Conservation (phyloP, 371 early-diverging fungal genomes). For the Syncephalastrum contaminatum region DNA sequence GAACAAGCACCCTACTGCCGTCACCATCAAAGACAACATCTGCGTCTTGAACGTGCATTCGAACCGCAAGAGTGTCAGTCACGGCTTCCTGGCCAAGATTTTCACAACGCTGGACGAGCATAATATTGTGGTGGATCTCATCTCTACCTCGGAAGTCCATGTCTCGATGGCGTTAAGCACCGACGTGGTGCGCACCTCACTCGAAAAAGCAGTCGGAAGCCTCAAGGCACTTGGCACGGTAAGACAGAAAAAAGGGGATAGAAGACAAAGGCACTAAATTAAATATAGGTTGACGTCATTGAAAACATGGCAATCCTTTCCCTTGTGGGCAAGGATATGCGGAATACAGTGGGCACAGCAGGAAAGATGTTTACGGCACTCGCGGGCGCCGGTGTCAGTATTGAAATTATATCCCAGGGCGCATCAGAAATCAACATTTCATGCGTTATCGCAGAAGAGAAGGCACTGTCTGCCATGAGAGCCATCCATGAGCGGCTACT, state of each 20-base stretch:
- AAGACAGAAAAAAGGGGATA: slow-evolving; percentile 3
- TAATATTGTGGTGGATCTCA: slow-evolving; percentile 92
- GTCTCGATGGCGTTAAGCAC: slow-evolving; percentile 92
- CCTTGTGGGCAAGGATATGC: slow-evolving; percentile 94
- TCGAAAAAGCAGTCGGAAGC: slow-evolving; percentile 67
- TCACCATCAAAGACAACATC: slow-evolving; percentile 95
- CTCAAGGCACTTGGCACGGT: slow-evolving; percentile 66
- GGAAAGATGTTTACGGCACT: slow-evolving; percentile 92
- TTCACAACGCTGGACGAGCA: slow-evolving; percentile 85
- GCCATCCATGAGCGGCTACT: slow-evolving; percentile 84
- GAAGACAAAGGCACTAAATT: neutral
- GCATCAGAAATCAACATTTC: slow-evolving; percentile 97
- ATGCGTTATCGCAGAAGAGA: slow-evolving; percentile 83
- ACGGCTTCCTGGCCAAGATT: slow-evolving; percentile 94
- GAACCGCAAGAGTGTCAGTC: slow-evolving; percentile 89
- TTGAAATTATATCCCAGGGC: slow-evolving; percentile 98
- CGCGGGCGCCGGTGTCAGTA: slow-evolving; percentile 87
- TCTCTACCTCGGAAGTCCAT: slow-evolving; percentile 94
- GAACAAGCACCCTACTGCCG: slow-evolving; percentile 87
- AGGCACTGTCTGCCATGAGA: slow-evolving; percentile 75
- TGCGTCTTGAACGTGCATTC: slow-evolving; percentile 93
- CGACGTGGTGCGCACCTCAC: slow-evolving; percentile 53
- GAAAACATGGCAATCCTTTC: slow-evolving; percentile 92
- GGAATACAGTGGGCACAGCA: slow-evolving; percentile 91
- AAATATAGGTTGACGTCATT: slow-evolving; percentile 61